Evolutionary conservation across 2,329 filamentous ascomycete genomes (phyloP).

Genomic region (Aureobasidium sp.): DNA sequence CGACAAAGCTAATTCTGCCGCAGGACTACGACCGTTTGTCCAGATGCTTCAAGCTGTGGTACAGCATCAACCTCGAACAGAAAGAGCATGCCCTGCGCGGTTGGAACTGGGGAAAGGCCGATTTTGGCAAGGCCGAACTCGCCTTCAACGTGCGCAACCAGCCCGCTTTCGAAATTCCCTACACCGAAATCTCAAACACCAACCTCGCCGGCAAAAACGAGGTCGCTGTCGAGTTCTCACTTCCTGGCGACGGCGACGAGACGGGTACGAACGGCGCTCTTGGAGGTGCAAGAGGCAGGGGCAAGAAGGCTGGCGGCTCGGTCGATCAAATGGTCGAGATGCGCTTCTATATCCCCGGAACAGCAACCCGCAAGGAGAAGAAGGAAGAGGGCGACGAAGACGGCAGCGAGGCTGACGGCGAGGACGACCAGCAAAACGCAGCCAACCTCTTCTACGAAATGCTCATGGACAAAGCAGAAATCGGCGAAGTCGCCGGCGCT

Average conservation of each 20-base stretch:
- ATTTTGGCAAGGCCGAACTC: slow-evolving; percentile 91
- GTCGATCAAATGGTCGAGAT: slow-evolving; percentile 95
- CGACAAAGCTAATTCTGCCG: slow-evolving; percentile 13
- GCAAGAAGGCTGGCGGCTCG: slow-evolving; percentile 82
- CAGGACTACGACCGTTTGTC: slow-evolving; percentile 80
- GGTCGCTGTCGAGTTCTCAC: slow-evolving; percentile 87
- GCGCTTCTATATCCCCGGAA: slow-evolving; percentile 96
- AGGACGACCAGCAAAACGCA: slow-evolving; percentile 78
- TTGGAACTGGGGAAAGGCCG: slow-evolving; percentile 99
- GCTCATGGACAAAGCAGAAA: slow-evolving; percentile 96
- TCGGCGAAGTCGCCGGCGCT: slow-evolving; percentile 97
- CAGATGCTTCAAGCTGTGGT: slow-evolving; percentile 98
- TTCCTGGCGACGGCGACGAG: slow-evolving; percentile 62
- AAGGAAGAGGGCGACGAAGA: slow-evolving; percentile 65
- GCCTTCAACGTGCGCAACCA: slow-evolving; percentile 95
- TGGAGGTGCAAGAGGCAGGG: slow-evolving; percentile 64
- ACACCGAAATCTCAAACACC: slow-evolving; percentile 95
- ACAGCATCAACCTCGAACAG: slow-evolving; percentile 83
- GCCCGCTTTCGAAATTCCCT: slow-evolving; percentile 92
- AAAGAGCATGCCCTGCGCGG: slow-evolving; percentile 91
- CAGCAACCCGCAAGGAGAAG: slow-evolving; percentile 64
- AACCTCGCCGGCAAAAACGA: slow-evolving; percentile 97
- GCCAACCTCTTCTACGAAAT: slow-evolving; percentile 98
- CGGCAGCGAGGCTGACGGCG: slow-evolving; percentile 49
- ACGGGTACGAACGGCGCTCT: slow-evolving; percentile 66